Conservation (phyloP, 805 yeast genomes). For the Kodamaea fukazawae region DNA sequence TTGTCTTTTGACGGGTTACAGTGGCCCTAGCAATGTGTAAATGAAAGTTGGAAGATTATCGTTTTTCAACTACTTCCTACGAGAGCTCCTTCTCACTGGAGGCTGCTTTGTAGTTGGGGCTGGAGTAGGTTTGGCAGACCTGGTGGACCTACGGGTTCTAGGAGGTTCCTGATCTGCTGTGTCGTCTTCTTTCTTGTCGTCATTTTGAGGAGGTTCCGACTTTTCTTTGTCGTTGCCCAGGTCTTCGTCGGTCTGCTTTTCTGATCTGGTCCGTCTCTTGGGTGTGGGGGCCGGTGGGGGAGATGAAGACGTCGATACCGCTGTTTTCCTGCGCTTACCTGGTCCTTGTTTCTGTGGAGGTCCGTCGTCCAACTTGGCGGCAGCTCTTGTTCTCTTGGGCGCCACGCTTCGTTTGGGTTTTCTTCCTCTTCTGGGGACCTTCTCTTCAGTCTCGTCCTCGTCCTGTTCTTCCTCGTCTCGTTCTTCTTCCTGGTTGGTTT, state of each 20-base stretch:
- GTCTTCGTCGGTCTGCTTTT: conserved; percentile 8
- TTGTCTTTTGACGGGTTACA: too few relatives aligned
- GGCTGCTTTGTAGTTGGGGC: conserved; percentile 3
- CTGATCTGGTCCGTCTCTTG: conserved; percentile 20
- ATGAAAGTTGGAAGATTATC: too few relatives aligned
- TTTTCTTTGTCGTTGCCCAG: conserved; percentile 9
- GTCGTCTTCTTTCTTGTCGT: conserved; percentile 8
- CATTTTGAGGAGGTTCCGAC: conserved; percentile 8
- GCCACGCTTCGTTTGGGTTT: conserved; percentile 8
- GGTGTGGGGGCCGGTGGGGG: conserved; percentile 9
- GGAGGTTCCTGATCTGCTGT: conserved; percentile 2
- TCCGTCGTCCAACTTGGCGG: conserved; percentile 16
- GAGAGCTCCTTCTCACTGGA: conserved; percentile 15
- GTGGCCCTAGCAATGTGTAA: too few relatives aligned
- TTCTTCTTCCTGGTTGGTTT: conserved; percentile 4
- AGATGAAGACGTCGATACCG: conserved; percentile 1
- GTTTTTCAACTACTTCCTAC: conserved; percentile 15
- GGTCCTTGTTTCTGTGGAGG: conserved; percentile 1
- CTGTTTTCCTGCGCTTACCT: conserved; percentile 8
- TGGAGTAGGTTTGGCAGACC: conserved; percentile 9
- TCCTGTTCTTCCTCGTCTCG: conserved; percentile 3
- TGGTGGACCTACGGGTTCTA: conserved; percentile 10
- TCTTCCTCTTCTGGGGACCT: conserved; percentile 2
- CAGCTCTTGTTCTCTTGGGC: conserved; percentile 18
- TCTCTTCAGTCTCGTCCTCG: conserved; percentile 4